These are phyloP conservation scores for Penicillium nucicola DNA, from an alignment of 495 filamentous ascomycete species.

Conservation along the genomic window DNA sequence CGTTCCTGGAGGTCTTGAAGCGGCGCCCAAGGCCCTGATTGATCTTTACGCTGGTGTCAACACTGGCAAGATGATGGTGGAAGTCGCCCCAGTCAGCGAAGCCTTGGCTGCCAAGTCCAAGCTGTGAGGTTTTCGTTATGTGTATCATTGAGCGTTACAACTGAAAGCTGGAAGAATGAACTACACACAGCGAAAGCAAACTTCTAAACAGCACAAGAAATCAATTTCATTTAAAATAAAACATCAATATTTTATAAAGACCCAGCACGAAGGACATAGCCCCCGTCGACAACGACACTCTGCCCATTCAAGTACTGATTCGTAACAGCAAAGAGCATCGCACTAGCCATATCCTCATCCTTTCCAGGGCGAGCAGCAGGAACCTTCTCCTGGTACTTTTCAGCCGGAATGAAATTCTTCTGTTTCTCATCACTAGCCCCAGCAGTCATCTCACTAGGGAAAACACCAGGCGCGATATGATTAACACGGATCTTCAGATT, in stretches of 20 bases:
- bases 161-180: too few species aligned
- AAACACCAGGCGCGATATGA: slow-evolving; percentile 55
- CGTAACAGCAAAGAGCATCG: slow-evolving; percentile 57
- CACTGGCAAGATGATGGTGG: slow-evolving; percentile 52
- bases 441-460: slow-evolving; percentile 55
- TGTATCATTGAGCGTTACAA: too few species aligned
- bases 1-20: slow-evolving; percentile 47
- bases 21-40: slow-evolving; percentile 46
- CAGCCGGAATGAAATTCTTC: slow-evolving; percentile 60
- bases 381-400: slow-evolving; percentile 58
- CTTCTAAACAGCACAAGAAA: too few species aligned
- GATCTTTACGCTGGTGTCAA: slow-evolving; percentile 50
- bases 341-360: slow-evolving; percentile 71
- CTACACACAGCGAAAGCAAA: too few species aligned
- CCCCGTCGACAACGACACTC: slow-evolving; percentile 65
- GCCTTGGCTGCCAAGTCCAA: slow-evolving; percentile 29
- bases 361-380: slow-evolving; percentile 61
- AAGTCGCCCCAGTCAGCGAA: slow-evolving; percentile 37
- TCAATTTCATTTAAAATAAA: too few species aligned
- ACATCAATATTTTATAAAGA: slow-evolving; percentile 12
- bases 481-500: slow-evolving; percentile 46
- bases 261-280: slow-evolving; percentile 43
- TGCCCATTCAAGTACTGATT: slow-evolving; percentile 75
- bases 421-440: slow-evolving; percentile 52
- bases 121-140: slow-evolving; percentile 14